Evolutionary conservation across 2,329 filamentous ascomycete genomes (phyloP), one percentile per base, ranked within the genome.

Genomic region (Phyllosticta paracitricarpa): DNA sequence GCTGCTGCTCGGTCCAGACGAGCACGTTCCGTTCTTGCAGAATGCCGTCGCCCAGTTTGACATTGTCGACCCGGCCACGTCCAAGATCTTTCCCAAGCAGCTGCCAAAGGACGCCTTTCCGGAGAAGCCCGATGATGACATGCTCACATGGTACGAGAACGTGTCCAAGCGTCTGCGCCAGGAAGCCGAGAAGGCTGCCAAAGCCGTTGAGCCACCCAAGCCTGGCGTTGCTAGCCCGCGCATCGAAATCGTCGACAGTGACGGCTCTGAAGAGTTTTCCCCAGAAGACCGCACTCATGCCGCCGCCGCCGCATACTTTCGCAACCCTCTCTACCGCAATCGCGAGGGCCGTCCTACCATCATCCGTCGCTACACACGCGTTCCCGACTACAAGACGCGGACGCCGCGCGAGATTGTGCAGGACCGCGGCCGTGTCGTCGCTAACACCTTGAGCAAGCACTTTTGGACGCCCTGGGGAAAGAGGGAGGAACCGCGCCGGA

Each of bases 21-120:
- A 95, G 68, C 92, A 97, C 76, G 88, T 91, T 0, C 84, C 85
- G 0, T 93, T 91, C 68, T 74, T 99, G 25, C 90, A 94, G 68
- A 86, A 84, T 68, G 90, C 91, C 0, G 88, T 96, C 3, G 82
- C 82, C 63, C 80, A 88, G 65, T 97, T 91, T 82, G 81, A 84
- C 40, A 81, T 97, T 62, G 83, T 82, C 63, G 84, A 95, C 68
- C 88, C 88, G 0, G 83, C 85, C 53, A 91, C 79, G 10, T 82
- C 81, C 2, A 71, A 75, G 10, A 58, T 73, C 0, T 85, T 86
- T 61, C 84, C 84, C 6, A 86, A 84, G 68, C 71, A 78, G 3
- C 76, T 87, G 12, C 84, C 91, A 0, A 85, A 88, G 51, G 83
- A 86, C 61, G 78, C 78, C 35, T 91, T 93, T 64, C 93, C 94